phyloP scores from a whole-genome alignment of 2,329 filamentous ascomycete genomes.

The Ascochyta lentis region DNA sequence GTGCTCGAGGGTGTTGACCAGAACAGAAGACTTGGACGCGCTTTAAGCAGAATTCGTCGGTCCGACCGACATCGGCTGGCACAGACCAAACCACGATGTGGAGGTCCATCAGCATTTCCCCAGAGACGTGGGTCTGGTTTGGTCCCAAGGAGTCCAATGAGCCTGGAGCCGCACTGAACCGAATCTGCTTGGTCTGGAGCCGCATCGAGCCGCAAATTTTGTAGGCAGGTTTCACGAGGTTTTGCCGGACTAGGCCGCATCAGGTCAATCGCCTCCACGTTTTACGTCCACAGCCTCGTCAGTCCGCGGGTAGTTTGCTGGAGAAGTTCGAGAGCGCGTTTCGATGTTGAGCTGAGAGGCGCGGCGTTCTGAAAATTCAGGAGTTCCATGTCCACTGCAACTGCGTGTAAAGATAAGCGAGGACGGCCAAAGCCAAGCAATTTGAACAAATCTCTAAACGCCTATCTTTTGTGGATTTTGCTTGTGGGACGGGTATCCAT shows the following conservation, averaged over 20 bases:
- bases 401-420: constrained; percentile 1
- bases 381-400: neutral
- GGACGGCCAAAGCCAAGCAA: constrained; percentile 2
- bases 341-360: neutral
- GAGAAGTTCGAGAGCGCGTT: constrained; percentile 5
- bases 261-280: constrained; percentile 1
- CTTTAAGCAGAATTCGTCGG: constrained; percentile 20
- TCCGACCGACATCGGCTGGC: constrained; percentile 19
- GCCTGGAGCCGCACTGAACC: constrained; percentile 17
- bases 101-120: constrained; percentile 14
- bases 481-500: constrained; percentile 13
- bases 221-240: constrained; percentile 14
- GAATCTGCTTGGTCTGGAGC: constrained; percentile 13
- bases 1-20: neutral
- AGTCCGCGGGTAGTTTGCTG: neutral
- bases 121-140: constrained; percentile 13
- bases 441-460: constrained; percentile 14
- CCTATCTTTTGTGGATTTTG: constrained; percentile 21
- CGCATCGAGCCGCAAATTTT: constrained; percentile 16
- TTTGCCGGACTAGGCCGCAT: constrained; percentile 12
- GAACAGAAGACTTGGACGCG: neutral
- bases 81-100: constrained; percentile 15
- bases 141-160: constrained; percentile 3
- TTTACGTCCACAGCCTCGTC: constrained; percentile 2
- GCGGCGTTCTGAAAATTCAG: neutral